Evolutionary conservation across 78 protist species (phyloP).

Genomic region (Dictyostelium firmibasis): DNA sequence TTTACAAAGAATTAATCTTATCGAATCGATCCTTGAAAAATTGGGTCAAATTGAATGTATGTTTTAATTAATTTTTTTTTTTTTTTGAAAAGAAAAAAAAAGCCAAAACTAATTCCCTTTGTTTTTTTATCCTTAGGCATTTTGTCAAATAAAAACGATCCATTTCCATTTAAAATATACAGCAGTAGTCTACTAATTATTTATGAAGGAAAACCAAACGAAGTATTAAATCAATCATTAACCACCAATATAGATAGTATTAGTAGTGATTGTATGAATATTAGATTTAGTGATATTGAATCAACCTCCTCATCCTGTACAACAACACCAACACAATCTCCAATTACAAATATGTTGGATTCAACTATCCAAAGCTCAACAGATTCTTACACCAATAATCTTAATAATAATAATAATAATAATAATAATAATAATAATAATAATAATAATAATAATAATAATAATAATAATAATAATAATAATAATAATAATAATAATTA

Average conservation of each 20-base stretch:
- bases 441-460: too few species aligned
- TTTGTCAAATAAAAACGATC: slow-evolving; percentile 14
- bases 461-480: not conserved
- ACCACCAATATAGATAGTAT: not conserved
- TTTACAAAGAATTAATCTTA: slow-evolving; percentile 3
- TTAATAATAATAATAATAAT: not conserved
- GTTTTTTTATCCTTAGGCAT: not conserved
- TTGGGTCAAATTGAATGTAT: slow-evolving; percentile 24
- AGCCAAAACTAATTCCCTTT: not conserved
- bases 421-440: not conserved
- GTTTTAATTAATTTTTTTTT: not conserved
- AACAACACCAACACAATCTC: not conserved
- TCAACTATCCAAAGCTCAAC: not conserved
- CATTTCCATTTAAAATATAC: slow-evolving; percentile 55
- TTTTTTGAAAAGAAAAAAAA: too few species aligned
- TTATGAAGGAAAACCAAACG: slow-evolving; percentile 24
- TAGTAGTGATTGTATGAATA: not conserved
- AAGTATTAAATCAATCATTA: not conserved
- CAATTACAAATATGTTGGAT: not conserved
- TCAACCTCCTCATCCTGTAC: not conserved
- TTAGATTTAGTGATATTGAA: not conserved
- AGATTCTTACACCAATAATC: not conserved
- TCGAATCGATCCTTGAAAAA: slow-evolving; percentile 31
- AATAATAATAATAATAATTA: too few species aligned
- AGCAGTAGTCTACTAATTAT: slow-evolving; percentile 62